These are phyloP conservation scores for Aurifilum marmelostoma DNA, from an alignment of 2,329 filamentous ascomycete species.

Conservation along the genomic window DNA sequence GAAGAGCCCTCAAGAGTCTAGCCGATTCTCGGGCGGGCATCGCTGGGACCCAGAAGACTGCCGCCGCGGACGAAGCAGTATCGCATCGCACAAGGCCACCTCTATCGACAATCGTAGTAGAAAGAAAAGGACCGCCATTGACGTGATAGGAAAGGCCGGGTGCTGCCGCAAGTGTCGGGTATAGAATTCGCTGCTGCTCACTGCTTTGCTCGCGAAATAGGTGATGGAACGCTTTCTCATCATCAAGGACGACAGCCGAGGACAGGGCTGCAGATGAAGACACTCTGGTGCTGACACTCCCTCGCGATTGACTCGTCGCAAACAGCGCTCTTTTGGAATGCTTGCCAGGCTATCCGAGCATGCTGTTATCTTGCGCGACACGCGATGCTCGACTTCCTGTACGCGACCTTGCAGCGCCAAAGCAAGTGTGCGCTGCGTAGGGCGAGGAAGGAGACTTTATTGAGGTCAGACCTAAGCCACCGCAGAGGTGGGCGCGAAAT, in stretches of 20 bases:
- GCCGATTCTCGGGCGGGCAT: conserved; percentile 8
- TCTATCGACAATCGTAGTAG: conserved; percentile 12
- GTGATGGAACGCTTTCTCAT: conserved; percentile 38
- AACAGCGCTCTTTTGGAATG: conserved; percentile 39
- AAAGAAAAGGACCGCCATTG: conserved; percentile 1
- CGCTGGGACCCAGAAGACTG: background rate
- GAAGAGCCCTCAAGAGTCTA: background rate
- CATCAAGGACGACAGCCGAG: conserved; percentile 36
- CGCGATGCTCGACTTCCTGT: conserved; percentile 63
- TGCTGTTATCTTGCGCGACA: conserved; percentile 49
- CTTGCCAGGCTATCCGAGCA: conserved; percentile 58
- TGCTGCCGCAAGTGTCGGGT: conserved; percentile 17
- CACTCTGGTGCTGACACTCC: conserved; percentile 31
- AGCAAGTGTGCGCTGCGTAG: conserved; percentile 29
- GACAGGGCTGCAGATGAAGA: conserved; percentile 29
- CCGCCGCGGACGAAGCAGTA: background rate
- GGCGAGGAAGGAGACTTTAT: conserved; percentile 47
- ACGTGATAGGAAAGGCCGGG: conserved; percentile 1
- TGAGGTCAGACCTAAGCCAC: conserved; percentile 31
- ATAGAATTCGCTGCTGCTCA: conserved; percentile 46
- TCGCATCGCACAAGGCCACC: conserved; percentile 9
- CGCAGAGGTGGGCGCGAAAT: conserved; percentile 24
- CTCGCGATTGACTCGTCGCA: conserved; percentile 30
- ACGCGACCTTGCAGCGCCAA: conserved; percentile 19
- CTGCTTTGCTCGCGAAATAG: conserved; percentile 52